phyloP scores from a whole-genome alignment of 768 basidiomycete species.

The Lactarius sp. region DNA sequence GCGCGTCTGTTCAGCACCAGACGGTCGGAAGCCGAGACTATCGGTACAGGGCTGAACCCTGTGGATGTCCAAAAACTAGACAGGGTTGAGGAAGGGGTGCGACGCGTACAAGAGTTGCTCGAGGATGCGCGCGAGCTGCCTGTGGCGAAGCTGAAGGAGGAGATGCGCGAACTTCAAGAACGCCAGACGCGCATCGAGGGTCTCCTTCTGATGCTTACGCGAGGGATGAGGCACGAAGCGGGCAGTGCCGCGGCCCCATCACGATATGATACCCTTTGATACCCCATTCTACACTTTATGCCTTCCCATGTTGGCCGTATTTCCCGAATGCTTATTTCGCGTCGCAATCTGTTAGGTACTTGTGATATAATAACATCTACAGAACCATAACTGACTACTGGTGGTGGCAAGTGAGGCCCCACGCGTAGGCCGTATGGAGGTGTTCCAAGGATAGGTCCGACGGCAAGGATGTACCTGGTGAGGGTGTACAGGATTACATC shows the following conservation, averaged over 20 bases:
- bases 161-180: conserved; percentile 78
- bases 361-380: neutral
- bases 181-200: conserved; percentile 77
- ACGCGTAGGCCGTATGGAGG: too few species aligned
- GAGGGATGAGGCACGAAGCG: conserved; percentile 50
- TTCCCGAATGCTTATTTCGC: neutral
- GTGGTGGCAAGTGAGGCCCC: too few species aligned
- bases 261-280: conserved; percentile 23
- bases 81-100: conserved; percentile 44
- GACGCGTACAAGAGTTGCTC: conserved; percentile 54
- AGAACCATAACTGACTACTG: too few species aligned
- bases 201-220: conserved; percentile 61
- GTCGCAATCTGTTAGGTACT: neutral
- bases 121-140: conserved; percentile 63
- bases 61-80: conserved; percentile 28
- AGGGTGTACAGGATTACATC: too few species aligned
- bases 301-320: neutral
- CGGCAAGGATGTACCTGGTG: too few species aligned
- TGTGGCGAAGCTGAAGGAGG: conserved; percentile 61
- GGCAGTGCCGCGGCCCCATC: conserved; percentile 12
- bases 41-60: conserved; percentile 24
- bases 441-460: too few species aligned
- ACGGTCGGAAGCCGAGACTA: conserved; percentile 7
- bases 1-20: conserved; percentile 41
- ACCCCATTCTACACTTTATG: neutral